Percentiles rank a stretch among this genome's conserved stretches.
These are phyloP conservation scores for Prorocentrum cordatum DNA, from an alignment of 169 alveolate species.

Conservation along the genomic window DNA sequence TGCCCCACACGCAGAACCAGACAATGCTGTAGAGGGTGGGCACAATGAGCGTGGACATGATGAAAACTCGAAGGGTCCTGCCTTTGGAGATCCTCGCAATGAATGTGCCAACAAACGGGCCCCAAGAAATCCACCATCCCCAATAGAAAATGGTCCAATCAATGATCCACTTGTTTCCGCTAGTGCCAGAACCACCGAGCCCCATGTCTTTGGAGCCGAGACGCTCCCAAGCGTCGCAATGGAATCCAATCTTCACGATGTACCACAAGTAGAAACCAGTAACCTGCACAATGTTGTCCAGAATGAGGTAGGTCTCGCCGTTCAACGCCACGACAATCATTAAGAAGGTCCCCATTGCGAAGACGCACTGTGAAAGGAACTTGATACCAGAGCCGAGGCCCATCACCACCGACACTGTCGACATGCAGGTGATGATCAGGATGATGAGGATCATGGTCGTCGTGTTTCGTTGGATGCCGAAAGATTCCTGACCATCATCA, in stretches of 20 bases:
- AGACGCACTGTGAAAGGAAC: conserved; percentile 2
- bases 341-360: conserved; percentile 15
- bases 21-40: conserved; percentile 13
- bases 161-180: not conserved
- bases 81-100: conserved; percentile 48
- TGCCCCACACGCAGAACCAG: conserved; percentile 25
- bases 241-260: not conserved
- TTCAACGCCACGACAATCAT: not conserved
- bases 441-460: too few species aligned
- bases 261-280: conserved; percentile 4
- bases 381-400: conserved; percentile 27
- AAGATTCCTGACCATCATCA: too few species aligned
- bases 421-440: not conserved
- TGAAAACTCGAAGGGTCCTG: conserved; percentile 8
- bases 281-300: not conserved
- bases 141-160: conserved; percentile 49
- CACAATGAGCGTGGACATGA: conserved; percentile 8
- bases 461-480: too few species aligned
- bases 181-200: too few species aligned
- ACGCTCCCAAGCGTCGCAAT: conserved; percentile 25
- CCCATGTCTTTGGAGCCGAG: not conserved
- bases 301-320: conserved; percentile 20
- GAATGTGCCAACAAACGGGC: conserved; percentile 22
- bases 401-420: conserved; percentile 9
- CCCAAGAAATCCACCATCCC: conserved; percentile 67